phyloP scores from a whole-genome alignment of 1,284 basidiomycete genomes.

The Tetrapyrgos nigripes region DNA sequence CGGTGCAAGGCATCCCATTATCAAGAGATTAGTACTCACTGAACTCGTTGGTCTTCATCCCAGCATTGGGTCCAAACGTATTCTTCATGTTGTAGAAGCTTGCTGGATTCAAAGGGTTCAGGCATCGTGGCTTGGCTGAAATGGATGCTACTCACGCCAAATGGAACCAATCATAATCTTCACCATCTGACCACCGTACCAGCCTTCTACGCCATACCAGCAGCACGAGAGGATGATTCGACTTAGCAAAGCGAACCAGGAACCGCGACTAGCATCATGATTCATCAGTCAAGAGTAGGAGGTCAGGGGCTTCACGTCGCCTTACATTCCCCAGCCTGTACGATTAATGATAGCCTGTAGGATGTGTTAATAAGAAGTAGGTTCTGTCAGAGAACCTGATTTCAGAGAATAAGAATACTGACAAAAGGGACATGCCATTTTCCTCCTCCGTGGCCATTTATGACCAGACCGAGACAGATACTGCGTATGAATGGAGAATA shows the following conservation, averaged over 20 bases:
- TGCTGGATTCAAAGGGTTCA: too few relatives aligned
- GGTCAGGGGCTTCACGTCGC: too few relatives aligned
- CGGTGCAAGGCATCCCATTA: conserved; percentile 12
- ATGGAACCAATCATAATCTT: conserved; percentile 41
- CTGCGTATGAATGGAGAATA: conserved; percentile 15
- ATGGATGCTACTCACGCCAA: conserved; percentile 37
- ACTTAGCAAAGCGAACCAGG: conserved; percentile 33
- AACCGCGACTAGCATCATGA: conserved; percentile 30
- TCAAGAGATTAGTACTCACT: conserved; percentile 21
- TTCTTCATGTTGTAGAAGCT: conserved; percentile 40
- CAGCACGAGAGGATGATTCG: conserved; percentile 38
- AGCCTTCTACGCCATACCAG: conserved; percentile 36
- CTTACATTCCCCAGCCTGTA: conserved; percentile 36
- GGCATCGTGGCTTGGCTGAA: too few relatives aligned
- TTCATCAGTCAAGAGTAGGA: too few relatives aligned
- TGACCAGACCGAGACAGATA: conserved; percentile 31
- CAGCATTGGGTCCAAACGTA: conserved; percentile 30
- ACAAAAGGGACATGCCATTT: conserved; percentile 40
- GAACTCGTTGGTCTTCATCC: conserved; percentile 41
- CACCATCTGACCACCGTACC: conserved; percentile 40
- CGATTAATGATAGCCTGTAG: conserved; percentile 33
- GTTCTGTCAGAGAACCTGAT: not conserved
- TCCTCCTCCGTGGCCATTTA: conserved; percentile 35
- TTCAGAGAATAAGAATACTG: conserved; percentile 8
- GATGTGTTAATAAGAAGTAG: not conserved